phyloP scores from a whole-genome alignment of 257 asterid species.

The Nicotiana benthamiana region DNA sequence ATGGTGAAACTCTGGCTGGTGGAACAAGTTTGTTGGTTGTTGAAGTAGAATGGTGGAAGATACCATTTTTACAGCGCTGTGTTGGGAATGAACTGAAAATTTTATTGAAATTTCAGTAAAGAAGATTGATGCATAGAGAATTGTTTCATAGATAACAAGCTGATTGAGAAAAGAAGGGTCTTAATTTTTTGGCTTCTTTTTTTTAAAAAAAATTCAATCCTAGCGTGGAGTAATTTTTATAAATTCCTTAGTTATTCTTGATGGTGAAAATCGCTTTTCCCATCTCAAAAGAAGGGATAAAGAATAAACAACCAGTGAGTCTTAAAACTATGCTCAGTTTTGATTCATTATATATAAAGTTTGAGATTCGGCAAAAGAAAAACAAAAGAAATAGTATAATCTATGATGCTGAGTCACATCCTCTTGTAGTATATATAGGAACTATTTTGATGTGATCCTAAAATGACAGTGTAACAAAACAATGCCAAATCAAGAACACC shows the following conservation, averaged over 20 bases:
- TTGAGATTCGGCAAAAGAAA: no score
- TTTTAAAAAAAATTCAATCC: no score
- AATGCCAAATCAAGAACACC: no score
- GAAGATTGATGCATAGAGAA: no score
- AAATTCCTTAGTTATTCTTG: background rate
- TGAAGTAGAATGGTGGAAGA: slow-evolving; percentile 9
- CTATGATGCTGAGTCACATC: no score
- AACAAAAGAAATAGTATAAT: no score
- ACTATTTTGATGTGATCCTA: no score
- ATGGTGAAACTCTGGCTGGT: background rate
- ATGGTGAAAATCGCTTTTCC: background rate
- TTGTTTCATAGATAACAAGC: background rate
- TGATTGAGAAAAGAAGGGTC: no score
- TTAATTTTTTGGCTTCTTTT: no score
- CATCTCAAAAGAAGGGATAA: background rate
- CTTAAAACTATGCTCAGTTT: background rate
- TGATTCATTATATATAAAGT: background rate
- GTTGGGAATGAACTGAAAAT: background rate
- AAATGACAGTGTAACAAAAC: no score
- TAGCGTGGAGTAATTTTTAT: background rate
- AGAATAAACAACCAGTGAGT: background rate
- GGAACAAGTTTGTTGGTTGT: background rate
- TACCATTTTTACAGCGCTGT: background rate
- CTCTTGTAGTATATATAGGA: no score
- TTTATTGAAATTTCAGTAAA: background rate